Base-by-base conservation (phyloP, 768 basidiomycete species). In the Guyanaporus albipodus region DNA sequence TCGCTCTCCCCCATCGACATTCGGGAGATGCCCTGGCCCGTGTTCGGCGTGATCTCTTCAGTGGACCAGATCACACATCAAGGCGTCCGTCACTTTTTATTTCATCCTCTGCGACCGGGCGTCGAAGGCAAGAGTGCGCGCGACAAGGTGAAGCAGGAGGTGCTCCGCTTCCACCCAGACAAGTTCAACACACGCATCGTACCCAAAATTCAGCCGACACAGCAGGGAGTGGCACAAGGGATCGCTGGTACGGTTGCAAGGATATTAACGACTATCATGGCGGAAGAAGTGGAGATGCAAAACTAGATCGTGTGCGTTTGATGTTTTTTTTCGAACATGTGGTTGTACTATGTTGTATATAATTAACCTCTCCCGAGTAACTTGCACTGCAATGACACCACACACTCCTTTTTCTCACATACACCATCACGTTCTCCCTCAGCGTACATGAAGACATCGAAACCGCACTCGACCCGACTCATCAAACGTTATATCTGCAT, bases 81-180 rank as follows among this genome's bases (percentile, higher is more conserved):
- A 9, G 57, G 44, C 15, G 59, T 80, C 4, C 47, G 51, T 1
- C 50, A 59, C 29, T 81, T 81, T 58, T 37, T 77, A 21, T 64
- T 71, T 41, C 67, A 72, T 51, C 62, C 66, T 21, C 58, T 50
- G 28, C 67, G 68, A 28, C 57, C 63, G 0, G 56, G 49, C 6
- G 42, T 57, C 19, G 53, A 64, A 28, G 61, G 57, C 4, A 73
- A 70, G 54, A 59, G 62, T 1, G 54, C 41, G 4, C 64, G 61
- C 46, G 74, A 73, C 31, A 53, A 60, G 17, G 47, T 76, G 49
- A 72, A 67, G 48, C 50, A 48, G n/a, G 79, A 82, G 52, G 59
- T 80, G 24, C 56, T 78, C 36, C 68, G 71, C 18, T 82, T 74
- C 69, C 78, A 82, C 49, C 76, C 78, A 4, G 79, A 83, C 50